phyloP scores from a whole-genome alignment of 2,329 filamentous ascomycete species.

The Hypoxylon sp. region DNA sequence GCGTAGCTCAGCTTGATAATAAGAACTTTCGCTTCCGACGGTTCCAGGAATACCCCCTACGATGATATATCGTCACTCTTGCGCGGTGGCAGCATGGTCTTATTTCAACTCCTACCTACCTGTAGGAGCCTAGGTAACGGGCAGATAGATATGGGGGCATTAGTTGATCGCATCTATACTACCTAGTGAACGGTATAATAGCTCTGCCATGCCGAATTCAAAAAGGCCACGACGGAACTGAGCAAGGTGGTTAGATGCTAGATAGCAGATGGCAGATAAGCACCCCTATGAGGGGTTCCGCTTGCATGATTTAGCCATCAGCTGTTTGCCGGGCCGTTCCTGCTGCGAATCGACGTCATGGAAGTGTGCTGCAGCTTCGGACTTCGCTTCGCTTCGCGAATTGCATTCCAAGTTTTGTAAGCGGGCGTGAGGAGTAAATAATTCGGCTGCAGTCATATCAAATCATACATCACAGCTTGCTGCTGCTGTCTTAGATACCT shows the following conservation, averaged over 20 bases:
- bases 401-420: conserved; percentile 41
- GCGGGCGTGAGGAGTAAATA: conserved; percentile 16
- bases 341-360: conserved; percentile 35
- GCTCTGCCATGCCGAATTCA: too few species aligned
- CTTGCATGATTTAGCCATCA: background rate
- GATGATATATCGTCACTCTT: too few species aligned
- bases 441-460: background rate
- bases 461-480: conserved; percentile 8
- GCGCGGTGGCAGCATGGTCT: too few species aligned
- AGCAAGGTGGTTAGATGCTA: conserved; percentile 16
- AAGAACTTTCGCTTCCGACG: too few species aligned
- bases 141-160: too few species aligned
- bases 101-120: too few species aligned
- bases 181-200: too few species aligned
- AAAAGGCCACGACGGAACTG: conserved; percentile 12
- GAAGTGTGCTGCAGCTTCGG: conserved; percentile 9
- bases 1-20: background rate
- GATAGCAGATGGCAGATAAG: too few species aligned
- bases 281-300: background rate
- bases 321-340: conserved; percentile 15
- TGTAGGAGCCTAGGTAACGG: too few species aligned
- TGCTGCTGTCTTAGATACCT: conserved; percentile 16
- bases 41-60: too few species aligned
- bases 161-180: too few species aligned
- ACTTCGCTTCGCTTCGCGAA: conserved; percentile 2